These are phyloP conservation scores for Cyclotella cryptica DNA, from an alignment of 108 stramenopile genomes.

Conservation along the genomic window DNA sequence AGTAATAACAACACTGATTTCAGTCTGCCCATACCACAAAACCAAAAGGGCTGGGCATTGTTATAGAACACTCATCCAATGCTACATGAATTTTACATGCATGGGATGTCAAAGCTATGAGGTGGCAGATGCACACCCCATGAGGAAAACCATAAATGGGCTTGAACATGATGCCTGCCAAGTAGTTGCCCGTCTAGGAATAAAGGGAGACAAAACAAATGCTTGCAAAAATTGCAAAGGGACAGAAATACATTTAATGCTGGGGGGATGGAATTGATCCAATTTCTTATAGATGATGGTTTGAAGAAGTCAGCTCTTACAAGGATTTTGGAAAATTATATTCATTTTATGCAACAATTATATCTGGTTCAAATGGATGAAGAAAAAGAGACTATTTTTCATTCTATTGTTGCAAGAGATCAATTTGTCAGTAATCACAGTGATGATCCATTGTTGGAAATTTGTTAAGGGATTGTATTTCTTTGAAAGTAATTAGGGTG, in stretches of 20 bases:
- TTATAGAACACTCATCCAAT: constrained; percentile 54
- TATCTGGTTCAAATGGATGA: constrained; percentile 29
- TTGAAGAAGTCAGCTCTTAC: constrained; percentile 40
- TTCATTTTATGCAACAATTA: constrained; percentile 23
- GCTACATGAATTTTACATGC: constrained; percentile 49
- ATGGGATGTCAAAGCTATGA: constrained; percentile 47
- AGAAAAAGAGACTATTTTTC: constrained; percentile 35
- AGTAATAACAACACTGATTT: neutral
- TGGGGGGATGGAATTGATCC: constrained; percentile 32
- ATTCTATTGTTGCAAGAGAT: constrained; percentile 46
- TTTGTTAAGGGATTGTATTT: constrained; percentile 46
- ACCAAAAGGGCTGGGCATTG: constrained; percentile 50
- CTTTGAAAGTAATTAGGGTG: constrained; percentile 50
- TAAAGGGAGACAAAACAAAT: constrained; percentile 23
- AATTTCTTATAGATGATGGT: constrained; percentile 31
- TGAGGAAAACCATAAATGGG: constrained; percentile 20
- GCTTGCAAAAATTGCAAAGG: constrained; percentile 49
- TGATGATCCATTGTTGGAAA: constrained; percentile 24
- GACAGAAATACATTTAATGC: constrained; percentile 43
- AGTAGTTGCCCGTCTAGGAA: constrained; percentile 27
- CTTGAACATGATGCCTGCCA: constrained; percentile 23
- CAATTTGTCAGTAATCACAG: constrained; percentile 10
- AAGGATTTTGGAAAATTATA: constrained; percentile 44
- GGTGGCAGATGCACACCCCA: constrained; percentile 39
- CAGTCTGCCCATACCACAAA: neutral